A percentile compares a stretch with the other conserved stretches of the same genome.
phyloP scores from a whole-genome alignment of 352 stramenopile genomes.

The Pilasporangium apinafurcum region DNA sequence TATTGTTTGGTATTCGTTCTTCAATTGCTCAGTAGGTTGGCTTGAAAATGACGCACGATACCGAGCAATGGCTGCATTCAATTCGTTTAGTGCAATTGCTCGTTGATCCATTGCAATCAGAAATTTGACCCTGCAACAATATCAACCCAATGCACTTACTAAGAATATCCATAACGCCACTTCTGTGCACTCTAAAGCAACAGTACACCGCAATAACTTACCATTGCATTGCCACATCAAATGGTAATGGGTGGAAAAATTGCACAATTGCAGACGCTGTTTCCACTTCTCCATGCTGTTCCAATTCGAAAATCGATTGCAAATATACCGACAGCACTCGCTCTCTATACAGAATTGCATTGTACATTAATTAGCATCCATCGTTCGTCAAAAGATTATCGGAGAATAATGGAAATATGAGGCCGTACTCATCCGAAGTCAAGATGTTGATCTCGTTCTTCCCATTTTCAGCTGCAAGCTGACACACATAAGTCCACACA shows the following conservation, averaged over 20 bases:
- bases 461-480: too few relatives aligned
- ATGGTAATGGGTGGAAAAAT: slow-evolving; percentile 35
- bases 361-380: too few relatives aligned
- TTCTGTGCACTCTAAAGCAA: background rate
- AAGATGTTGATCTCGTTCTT: too few relatives aligned
- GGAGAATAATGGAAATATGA: too few relatives aligned
- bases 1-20: slow-evolving; percentile 18
- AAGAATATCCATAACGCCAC: background rate
- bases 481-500: background rate
- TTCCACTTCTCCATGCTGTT: slow-evolving; percentile 45
- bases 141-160: background rate
- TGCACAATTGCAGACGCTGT: slow-evolving; percentile 27
- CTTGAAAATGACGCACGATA: background rate
- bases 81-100: slow-evolving; percentile 15
- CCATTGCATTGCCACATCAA: slow-evolving; percentile 36
- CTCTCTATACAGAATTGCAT: too few relatives aligned
- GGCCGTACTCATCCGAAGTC: slow-evolving; percentile 14
- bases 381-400: too few relatives aligned
- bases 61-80: slow-evolving; percentile 15
- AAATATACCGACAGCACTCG: slow-evolving; percentile 59
- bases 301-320: slow-evolving; percentile 58
- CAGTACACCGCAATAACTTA: slow-evolving; percentile 4
- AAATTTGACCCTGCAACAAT: slow-evolving; percentile 41
- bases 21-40: background rate
- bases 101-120: slow-evolving; percentile 50